A percentile compares a stretch with the other conserved stretches of the same genome.
Conservation (phyloP, 2,329 filamentous ascomycete genomes). For the Aspergillus oerlinghausenensis region DNA sequence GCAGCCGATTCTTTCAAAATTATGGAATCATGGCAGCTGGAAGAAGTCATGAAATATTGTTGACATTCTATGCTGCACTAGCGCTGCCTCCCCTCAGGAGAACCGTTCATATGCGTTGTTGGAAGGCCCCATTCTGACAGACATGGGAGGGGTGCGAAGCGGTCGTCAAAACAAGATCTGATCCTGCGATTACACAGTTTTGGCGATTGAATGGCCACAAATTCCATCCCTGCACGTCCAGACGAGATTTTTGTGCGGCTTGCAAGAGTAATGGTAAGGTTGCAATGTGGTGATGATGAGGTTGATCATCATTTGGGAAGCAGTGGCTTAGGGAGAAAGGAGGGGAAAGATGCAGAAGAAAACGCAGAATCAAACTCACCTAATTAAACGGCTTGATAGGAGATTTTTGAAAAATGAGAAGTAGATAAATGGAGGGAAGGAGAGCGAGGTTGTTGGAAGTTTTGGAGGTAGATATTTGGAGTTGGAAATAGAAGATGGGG, state of each 20-base stretch:
- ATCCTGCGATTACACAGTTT: neutral
- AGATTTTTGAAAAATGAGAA: neutral
- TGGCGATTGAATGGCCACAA: neutral
- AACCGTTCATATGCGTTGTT: neutral
- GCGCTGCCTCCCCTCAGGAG: neutral
- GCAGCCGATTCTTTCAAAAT: neutral
- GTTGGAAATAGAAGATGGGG: constrained; percentile 7
- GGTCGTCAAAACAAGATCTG: neutral
- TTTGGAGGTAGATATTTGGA: constrained; percentile 1
- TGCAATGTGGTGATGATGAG: no score
- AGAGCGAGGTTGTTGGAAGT: constrained; percentile 1
- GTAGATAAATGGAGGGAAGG: neutral
- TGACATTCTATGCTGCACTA: neutral
- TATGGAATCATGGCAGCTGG: neutral
- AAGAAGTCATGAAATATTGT: neutral
- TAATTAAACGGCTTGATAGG: neutral
- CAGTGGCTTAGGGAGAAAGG: neutral
- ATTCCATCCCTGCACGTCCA: neutral
- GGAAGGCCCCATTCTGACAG: neutral
- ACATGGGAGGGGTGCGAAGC: neutral
- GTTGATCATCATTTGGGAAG: neutral
- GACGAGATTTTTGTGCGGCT: neutral
- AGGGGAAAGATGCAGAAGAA: constrained; percentile 2
- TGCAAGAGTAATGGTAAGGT: neutral
- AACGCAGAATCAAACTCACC: constrained; percentile 1